Conservation (phyloP, 768 basidiomycete genomes). For the Lactarius sp. region DNA sequence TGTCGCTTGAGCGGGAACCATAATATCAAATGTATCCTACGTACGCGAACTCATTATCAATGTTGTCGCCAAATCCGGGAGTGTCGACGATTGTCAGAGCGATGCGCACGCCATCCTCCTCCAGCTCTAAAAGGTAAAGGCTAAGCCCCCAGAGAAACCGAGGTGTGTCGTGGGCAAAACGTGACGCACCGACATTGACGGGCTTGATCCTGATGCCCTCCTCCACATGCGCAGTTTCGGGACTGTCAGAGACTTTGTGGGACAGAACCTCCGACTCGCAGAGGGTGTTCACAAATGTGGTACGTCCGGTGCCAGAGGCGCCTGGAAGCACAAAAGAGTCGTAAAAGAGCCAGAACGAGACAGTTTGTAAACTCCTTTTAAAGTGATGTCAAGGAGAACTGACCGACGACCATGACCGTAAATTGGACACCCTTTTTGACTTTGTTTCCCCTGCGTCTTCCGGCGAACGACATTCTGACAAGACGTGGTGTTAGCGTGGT, state of each 20-base stretch:
- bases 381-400: constrained; percentile 34
- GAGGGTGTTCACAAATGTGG: constrained; percentile 98
- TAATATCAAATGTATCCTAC: constrained; percentile 32
- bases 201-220: constrained; percentile 94
- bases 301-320: constrained; percentile 94
- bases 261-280: constrained; percentile 90
- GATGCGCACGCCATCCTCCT: constrained; percentile 97
- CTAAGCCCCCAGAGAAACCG: constrained; percentile 1
- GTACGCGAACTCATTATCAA: constrained; percentile 97
- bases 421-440: constrained; percentile 99
- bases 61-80: constrained; percentile 97
- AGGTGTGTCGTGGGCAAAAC: background rate
- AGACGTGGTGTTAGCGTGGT: constrained; percentile 26
- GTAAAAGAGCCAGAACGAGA: constrained; percentile 12
- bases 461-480: constrained; percentile 70
- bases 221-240: constrained; percentile 89
- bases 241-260: constrained; percentile 82
- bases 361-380: background rate
- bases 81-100: constrained; percentile 98
- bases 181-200: constrained; percentile 76
- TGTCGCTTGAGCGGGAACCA: background rate
- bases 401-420: constrained; percentile 97
- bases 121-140: constrained; percentile 62
- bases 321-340: constrained; percentile 43
- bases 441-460: constrained; percentile 86